Conservation (phyloP, 2,329 filamentous ascomycete genomes). For the Alternaria consortialis region DNA sequence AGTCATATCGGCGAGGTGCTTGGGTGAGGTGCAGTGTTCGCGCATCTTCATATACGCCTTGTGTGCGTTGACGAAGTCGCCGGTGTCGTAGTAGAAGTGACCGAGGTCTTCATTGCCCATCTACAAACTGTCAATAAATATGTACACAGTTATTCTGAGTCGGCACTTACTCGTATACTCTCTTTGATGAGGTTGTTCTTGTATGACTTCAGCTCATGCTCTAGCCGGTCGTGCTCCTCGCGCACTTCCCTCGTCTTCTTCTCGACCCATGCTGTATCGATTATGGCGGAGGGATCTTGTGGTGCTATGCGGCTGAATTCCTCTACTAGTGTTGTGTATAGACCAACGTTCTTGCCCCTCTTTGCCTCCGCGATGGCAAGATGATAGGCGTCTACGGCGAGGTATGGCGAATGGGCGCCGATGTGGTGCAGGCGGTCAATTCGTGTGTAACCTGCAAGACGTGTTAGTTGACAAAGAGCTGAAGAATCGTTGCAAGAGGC, state of each 20-base stretch:
- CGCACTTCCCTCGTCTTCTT: conserved; percentile 72
- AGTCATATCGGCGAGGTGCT: conserved; percentile 84
- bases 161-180: conserved; percentile 78
- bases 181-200: conserved; percentile 98
- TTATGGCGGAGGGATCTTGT: conserved; percentile 70
- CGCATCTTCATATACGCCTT: conserved; percentile 89
- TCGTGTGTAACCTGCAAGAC: conserved; percentile 73
- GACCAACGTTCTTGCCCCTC: conserved; percentile 73
- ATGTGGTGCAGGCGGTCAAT: conserved; percentile 84
- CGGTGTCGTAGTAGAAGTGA: conserved; percentile 80
- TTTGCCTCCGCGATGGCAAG: conserved; percentile 80
- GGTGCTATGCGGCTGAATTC: conserved; percentile 71
- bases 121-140: conserved; percentile 56
- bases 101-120: conserved; percentile 96
- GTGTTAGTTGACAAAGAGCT: background rate
- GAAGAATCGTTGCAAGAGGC: conserved; percentile 18
- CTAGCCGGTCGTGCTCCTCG: conserved; percentile 76
- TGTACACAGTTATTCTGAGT: background rate
- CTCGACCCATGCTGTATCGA: conserved; percentile 80
- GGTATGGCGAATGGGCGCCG: conserved; percentile 76
- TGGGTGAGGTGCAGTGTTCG: conserved; percentile 83
- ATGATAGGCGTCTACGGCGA: conserved; percentile 83
- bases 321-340: conserved; percentile 75
- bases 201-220: conserved; percentile 87
- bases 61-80: conserved; percentile 74